Conservation (phyloP, 2,329 filamentous ascomycete species). For the Aspergillus melleus region DNA sequence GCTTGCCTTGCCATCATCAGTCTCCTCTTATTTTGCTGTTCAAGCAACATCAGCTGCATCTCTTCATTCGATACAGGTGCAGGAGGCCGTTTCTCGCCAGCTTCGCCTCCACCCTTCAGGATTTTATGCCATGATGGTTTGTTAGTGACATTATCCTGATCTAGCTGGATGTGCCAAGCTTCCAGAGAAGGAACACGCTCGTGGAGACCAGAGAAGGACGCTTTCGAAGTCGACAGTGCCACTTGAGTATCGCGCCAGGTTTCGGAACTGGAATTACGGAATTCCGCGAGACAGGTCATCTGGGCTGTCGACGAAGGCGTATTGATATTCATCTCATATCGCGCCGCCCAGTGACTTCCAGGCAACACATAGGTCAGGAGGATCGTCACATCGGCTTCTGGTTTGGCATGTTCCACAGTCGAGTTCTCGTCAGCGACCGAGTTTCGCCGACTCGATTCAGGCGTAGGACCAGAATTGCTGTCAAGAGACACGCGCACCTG, state of each 20-base stretch:
- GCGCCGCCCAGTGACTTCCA: constrained; percentile 60
- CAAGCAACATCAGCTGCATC: background rate
- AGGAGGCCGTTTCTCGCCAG: background rate
- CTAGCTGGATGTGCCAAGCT: constrained; percentile 59
- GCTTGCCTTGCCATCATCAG: background rate
- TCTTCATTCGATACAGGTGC: background rate
- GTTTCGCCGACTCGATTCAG: constrained; percentile 18
- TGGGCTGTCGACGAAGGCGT: constrained; percentile 54
- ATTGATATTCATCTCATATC: constrained; percentile 63
- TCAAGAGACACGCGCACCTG: constrained; percentile 40
- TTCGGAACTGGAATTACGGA: constrained; percentile 64
- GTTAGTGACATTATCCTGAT: constrained; percentile 4
- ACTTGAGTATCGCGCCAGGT: constrained; percentile 63
- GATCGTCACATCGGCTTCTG: constrained; percentile 33
- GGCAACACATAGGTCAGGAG: constrained; percentile 61
- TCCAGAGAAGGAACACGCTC: constrained; percentile 56
- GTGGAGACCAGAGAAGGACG: constrained; percentile 56
- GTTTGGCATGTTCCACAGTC: constrained; percentile 17
- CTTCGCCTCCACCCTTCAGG: constrained; percentile 15
- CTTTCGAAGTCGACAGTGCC: constrained; percentile 63
- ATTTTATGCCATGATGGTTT: constrained; percentile 20
- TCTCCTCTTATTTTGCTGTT: constrained; percentile 1
- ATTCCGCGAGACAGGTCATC: constrained; percentile 63
- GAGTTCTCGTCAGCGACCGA: constrained; percentile 24
- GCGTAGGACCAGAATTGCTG: constrained; percentile 16